Evolutionary conservation across 2,329 filamentous ascomycete genomes (phyloP), one percentile per base, ranked within the genome.

Genomic region (Pseudonectria foliicola): DNA sequence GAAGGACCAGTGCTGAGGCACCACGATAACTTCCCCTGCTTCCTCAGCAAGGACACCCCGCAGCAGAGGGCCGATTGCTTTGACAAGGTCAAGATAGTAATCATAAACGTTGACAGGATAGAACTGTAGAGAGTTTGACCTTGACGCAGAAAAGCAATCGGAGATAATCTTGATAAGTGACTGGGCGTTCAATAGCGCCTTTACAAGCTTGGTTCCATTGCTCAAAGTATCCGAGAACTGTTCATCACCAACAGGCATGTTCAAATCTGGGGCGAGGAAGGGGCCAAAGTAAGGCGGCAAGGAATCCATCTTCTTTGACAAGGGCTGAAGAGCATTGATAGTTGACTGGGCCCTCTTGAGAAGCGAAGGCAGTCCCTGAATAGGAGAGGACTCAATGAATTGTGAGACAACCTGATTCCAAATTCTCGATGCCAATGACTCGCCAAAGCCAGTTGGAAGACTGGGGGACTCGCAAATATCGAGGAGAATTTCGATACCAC

Each of bases 11-110:
- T 78, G 68, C 25, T 79, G 71, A 1, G 90, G 87, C 31, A 95
- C 81, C 34, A 75, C 70, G 33, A 77, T 80, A 45, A 83, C 75
- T 29, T 95, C 67, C 1, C 81, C 67, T 25, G 89, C 83, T 45
- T 93, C 85, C 59, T 98, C 90, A 59, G 81, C 82, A n/a, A 94
- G 71, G 39, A 87, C 84, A 34, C 82, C 81, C 27, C 84, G 76
- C 45, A 95, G 73, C 12, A 98, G 65, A 15, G 80, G 79, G 4
- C 87, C 88, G 24, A 96, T 71, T 16, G 79, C 78, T 42, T 77
- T 74, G 15, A 94, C 73, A 25, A 95, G 65, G n/a, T 70, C 63
- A 29, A 77, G 68, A 55, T 94, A 94, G 56, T 86, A 81, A 56
- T 96, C 90, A 23, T 81, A 86, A 14, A 94, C 73, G 53, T 94